Evolutionary conservation across 2,329 filamentous ascomycete species (phyloP).

Genomic region (Exutisphaerella laricina): DNA sequence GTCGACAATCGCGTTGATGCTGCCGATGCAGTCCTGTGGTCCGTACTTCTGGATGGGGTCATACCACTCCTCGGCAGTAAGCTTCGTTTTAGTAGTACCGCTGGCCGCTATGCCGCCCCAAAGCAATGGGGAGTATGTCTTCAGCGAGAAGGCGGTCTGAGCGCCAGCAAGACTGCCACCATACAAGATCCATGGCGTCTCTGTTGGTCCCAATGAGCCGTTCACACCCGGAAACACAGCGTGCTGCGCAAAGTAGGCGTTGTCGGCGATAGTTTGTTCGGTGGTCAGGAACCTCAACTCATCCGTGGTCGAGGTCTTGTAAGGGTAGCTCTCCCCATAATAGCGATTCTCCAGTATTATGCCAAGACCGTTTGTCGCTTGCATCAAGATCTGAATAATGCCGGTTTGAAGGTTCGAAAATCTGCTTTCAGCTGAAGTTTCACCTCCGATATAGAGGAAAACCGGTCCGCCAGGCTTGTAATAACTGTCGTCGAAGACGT

Average conservation of each 20-base stretch:
- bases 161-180: slow-evolving; percentile 43
- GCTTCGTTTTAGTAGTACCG: slow-evolving; percentile 69
- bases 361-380: slow-evolving; percentile 49
- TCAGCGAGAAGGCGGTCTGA: slow-evolving; percentile 44
- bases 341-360: slow-evolving; percentile 51
- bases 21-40: slow-evolving; percentile 54
- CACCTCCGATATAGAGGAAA: slow-evolving; percentile 68
- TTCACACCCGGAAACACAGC: slow-evolving; percentile 43
- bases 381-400: slow-evolving; percentile 51
- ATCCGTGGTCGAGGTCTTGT: slow-evolving; percentile 45
- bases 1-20: slow-evolving; percentile 55
- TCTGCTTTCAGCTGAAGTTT: slow-evolving; percentile 57
- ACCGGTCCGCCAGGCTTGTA: slow-evolving; percentile 75
- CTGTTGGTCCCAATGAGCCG: slow-evolving; percentile 39
- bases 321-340: slow-evolving; percentile 48
- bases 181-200: slow-evolving; percentile 45
- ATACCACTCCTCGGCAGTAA: slow-evolving; percentile 62
- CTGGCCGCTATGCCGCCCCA: slow-evolving; percentile 72
- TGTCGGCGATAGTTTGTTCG: slow-evolving; percentile 50
- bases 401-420: slow-evolving; percentile 70
- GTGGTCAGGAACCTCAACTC: slow-evolving; percentile 47
- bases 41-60: slow-evolving; percentile 54
- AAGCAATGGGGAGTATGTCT: slow-evolving; percentile 58
- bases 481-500: slow-evolving; percentile 73
- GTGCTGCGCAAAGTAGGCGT: slow-evolving; percentile 48